Conservation (phyloP, 2,329 filamentous ascomycete species). For the Ophiostoma tasmaniense region DNA sequence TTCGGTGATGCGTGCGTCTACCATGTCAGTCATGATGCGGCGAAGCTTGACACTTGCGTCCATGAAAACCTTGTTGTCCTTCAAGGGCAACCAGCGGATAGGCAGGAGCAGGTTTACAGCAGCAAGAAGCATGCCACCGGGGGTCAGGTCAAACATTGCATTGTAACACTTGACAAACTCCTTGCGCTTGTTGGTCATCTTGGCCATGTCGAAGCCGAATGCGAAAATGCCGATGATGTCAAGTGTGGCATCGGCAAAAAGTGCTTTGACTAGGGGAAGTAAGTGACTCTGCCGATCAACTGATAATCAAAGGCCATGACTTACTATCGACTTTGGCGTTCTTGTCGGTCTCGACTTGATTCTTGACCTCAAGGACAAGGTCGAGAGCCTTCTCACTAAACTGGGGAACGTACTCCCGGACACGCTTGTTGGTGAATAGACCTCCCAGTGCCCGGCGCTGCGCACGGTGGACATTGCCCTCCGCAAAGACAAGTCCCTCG, state of each 20-base stretch:
- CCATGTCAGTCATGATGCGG: slow-evolving; percentile 28
- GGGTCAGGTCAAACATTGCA: slow-evolving; percentile 26
- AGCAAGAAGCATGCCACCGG: slow-evolving; percentile 9
- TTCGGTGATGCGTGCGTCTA: slow-evolving; percentile 16
- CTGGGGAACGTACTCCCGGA: slow-evolving; percentile 31
- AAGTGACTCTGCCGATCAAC: background rate
- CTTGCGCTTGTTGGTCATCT: slow-evolving; percentile 22
- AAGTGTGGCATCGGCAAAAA: slow-evolving; percentile 28
- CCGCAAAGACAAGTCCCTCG: slow-evolving; percentile 30
- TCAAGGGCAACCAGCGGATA: slow-evolving; percentile 29
- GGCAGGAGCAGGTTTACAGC: slow-evolving; percentile 17
- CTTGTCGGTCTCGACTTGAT: background rate
- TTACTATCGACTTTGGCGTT: background rate
- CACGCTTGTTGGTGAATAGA: slow-evolving; percentile 30
- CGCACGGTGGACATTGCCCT: slow-evolving; percentile 29
- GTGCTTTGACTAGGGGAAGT: slow-evolving; percentile 22
- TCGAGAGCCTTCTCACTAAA: slow-evolving; percentile 29
- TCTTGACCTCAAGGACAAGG: slow-evolving; percentile 21
- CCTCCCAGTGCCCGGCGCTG: slow-evolving; percentile 29
- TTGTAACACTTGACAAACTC: slow-evolving; percentile 28
- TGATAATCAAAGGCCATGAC: no score
- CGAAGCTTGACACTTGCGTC: slow-evolving; percentile 28
- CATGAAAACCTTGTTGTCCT: slow-evolving; percentile 33
- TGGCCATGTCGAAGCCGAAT: slow-evolving; percentile 29
- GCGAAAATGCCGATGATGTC: slow-evolving; percentile 30